Percentiles rank a stretch among this genome's conserved stretches.
These are phyloP conservation scores for Myrmaecium sp. DNA, from an alignment of 2,329 filamentous ascomycete species.

Conservation along the genomic window DNA sequence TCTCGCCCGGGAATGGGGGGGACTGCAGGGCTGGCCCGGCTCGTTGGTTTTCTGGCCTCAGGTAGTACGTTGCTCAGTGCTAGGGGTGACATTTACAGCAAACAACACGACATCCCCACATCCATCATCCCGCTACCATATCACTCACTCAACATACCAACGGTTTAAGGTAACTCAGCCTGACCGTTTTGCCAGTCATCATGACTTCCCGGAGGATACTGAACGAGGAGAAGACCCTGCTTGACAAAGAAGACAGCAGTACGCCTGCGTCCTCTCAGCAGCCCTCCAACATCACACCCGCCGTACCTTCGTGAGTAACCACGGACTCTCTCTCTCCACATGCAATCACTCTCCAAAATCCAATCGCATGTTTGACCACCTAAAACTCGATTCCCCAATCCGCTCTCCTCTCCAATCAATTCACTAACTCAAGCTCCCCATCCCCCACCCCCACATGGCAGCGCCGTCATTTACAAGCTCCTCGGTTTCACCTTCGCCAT, in stretches of 20 bases:
- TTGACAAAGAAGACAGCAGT: constrained; percentile 27
- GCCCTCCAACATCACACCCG: constrained; percentile 61
- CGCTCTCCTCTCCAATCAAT: constrained; percentile 1
- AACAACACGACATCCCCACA: too few relatives aligned
- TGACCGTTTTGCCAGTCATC: constrained; percentile 8
- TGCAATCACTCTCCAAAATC: constrained; percentile 1
- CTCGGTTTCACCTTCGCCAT: constrained; percentile 83
- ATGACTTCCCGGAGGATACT: constrained; percentile 59
- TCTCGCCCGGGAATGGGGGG: too few relatives aligned
- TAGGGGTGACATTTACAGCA: too few relatives aligned
- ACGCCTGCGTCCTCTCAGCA: constrained; percentile 25
- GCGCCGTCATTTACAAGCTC: constrained; percentile 77
- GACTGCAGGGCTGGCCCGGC: too few relatives aligned
- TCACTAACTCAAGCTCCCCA: constrained; percentile 3
- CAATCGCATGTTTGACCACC: neutral
- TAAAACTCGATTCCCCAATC: neutral
- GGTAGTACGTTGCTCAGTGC: too few relatives aligned
- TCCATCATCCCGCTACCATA: too few relatives aligned
- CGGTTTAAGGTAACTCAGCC: too few relatives aligned
- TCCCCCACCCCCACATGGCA: constrained; percentile 15
- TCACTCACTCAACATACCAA: too few relatives aligned
- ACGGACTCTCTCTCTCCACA: constrained; percentile 1
- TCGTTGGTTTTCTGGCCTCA: too few relatives aligned
- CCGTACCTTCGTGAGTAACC: constrained; percentile 56
- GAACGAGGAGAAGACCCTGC: constrained; percentile 46